phyloP scores from a whole-genome alignment of 768 basidiomycete species.

The Strobilomyces confusus region DNA sequence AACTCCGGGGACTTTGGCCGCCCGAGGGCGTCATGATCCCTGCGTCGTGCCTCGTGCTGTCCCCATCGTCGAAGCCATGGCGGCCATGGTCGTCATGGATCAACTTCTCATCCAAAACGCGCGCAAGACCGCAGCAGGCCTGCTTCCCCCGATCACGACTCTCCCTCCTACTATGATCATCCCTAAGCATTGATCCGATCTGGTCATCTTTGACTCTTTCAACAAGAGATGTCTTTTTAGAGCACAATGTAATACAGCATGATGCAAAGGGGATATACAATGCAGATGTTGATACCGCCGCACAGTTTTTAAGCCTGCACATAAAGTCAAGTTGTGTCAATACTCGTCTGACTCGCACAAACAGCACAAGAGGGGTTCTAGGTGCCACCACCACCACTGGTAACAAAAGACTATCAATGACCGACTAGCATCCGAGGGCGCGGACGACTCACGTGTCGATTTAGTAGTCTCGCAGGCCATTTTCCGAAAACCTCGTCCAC shows the following conservation, averaged over 20 bases:
- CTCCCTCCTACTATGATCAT: conserved; percentile 91
- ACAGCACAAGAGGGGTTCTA: conserved; percentile 63
- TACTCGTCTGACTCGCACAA: conserved; percentile 55
- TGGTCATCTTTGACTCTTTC: neutral
- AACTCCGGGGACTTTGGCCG: conserved; percentile 79
- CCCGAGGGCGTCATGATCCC: conserved; percentile 93
- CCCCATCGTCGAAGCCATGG: conserved; percentile 98
- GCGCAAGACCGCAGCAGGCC: conserved; percentile 63
- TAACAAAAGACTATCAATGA: neutral
- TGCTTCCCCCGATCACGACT: conserved; percentile 84
- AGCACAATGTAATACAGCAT: neutral
- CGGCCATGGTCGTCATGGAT: conserved; percentile 93
- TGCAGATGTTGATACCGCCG: conserved; percentile 6
- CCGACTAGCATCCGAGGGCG: neutral
- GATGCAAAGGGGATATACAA: conserved; percentile 12
- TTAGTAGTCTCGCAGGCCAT: conserved; percentile 68
- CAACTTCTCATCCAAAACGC: conserved; percentile 87
- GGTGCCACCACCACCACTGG: conserved; percentile 86
- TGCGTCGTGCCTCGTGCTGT: conserved; percentile 97
- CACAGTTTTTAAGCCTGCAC: neutral
- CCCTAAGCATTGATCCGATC: conserved; percentile 35
- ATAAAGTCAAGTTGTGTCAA: conserved; percentile 9
- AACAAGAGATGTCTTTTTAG: neutral
- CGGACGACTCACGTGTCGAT: conserved; percentile 53
- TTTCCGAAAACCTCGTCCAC: conserved; percentile 56